These are phyloP conservation scores for Solanum verrucosum DNA, from an alignment of 257 asterid species.

Conservation along the genomic window DNA sequence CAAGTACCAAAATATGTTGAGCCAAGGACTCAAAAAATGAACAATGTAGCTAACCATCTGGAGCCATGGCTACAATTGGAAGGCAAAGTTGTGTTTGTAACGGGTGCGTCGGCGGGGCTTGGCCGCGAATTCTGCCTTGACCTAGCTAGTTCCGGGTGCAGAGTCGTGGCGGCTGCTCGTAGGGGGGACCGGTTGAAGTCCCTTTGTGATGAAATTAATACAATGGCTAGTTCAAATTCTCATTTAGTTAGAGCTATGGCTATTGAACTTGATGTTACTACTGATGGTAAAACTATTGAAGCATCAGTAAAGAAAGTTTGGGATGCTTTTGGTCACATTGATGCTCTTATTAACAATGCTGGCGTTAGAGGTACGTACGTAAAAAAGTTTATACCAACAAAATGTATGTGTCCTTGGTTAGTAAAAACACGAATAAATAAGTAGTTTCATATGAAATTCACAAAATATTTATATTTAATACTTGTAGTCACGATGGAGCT, in stretches of 20 bases:
- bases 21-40: not conserved
- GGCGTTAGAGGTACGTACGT: too few relatives aligned
- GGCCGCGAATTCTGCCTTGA: conserved; percentile 61
- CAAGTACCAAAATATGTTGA: not conserved
- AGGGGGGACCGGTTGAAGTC: conserved; percentile 32
- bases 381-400: too few relatives aligned
- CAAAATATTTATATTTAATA: too few relatives aligned
- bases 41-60: conserved; percentile 5
- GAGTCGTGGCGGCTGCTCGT: conserved; percentile 56
- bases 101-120: conserved; percentile 78
- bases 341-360: too few relatives aligned
- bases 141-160: conserved; percentile 63
- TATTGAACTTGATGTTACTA: conserved; percentile 45
- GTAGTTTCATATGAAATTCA: too few relatives aligned
- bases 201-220: conserved; percentile 49
- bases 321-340: too few relatives aligned
- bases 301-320: too few relatives aligned
- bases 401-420: too few relatives aligned
- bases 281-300: too few relatives aligned
- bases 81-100: conserved; percentile 57
- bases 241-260: conserved; percentile 27
- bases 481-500: too few relatives aligned
- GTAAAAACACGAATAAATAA: too few relatives aligned
- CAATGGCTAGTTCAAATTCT: too few relatives aligned
- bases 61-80: conserved; percentile 61